Base-by-base conservation (phyloP, 2,329 filamentous ascomycete species). In the Penicillium sp. region DNA sequence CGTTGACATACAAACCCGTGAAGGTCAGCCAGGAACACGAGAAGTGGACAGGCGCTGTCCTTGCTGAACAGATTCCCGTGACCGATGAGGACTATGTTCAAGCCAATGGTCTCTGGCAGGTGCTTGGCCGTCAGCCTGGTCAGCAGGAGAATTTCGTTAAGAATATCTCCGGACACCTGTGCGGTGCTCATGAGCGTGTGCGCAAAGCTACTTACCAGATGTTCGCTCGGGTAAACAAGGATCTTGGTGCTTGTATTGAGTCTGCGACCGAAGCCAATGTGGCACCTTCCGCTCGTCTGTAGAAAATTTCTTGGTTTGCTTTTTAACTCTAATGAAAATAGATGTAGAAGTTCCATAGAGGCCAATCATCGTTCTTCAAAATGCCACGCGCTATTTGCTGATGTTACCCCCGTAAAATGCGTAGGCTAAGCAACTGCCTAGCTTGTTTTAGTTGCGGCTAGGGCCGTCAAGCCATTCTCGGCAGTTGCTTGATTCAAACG, bases 91-190 rank as follows among this genome's bases (percentile, higher is more conserved):
- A 79, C 48, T 79, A 74, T 48, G 74, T 76, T 31, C 75, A 79
- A 61, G 67, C 77, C 13, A 71, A 71, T 44, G 71, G 66, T 10
- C 69, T 79, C 43, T 79, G 77, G 77, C 64, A 77, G 55, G 71
- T 76, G 24, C 67, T 77, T 31, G 73, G 73, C 26, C 72, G 73
- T 39, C 66, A 73, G 48, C 70, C 73, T 3, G 84, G 83, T 2
- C 85, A 87, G 67, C 84, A 87, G 70, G 79, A 83, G 2, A 83
- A 85, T 67, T 85, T 86, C 54, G 72, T 88, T 34, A 68, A 75
- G 52, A 88, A 87, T 59, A 77, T 88, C 16, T 72, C 83, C 2
- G 82, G 75, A 3, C 83, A 87, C 62, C 71, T 88, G 58, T 74
- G 72, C 40, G 79, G 72, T 47, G 84, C 84, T 2, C 75, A 80